Conservation (phyloP, 139 green algal species). For the Penium margaritaceum region DNA sequence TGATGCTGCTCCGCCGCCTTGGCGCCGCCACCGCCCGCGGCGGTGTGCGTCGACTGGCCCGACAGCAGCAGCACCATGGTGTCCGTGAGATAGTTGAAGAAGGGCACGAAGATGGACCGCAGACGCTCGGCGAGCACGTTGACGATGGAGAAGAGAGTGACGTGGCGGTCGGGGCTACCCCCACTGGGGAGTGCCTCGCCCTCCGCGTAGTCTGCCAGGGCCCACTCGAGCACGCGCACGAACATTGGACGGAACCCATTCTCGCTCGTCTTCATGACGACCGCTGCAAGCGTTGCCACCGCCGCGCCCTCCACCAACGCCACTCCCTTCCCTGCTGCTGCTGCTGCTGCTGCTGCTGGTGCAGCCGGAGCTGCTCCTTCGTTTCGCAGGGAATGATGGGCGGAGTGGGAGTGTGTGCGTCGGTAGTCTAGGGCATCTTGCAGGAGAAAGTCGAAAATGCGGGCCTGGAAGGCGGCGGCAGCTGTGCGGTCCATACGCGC, state of each 20-base stretch:
- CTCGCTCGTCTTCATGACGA: conserved; percentile 85
- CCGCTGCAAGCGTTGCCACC: conserved; percentile 54
- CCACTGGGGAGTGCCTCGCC: conserved; percentile 1
- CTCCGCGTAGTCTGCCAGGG: conserved; percentile 13
- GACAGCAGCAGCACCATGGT: conserved; percentile 11
- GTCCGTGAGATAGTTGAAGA: conserved; percentile 48
- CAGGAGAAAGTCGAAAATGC: conserved; percentile 68
- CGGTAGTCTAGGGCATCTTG: conserved; percentile 69
- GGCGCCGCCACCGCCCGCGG: neutral
- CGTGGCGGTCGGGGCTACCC: conserved; percentile 16
- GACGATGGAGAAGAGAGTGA: conserved; percentile 34
- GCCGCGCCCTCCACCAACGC: conserved; percentile 48
- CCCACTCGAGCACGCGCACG: conserved; percentile 77
- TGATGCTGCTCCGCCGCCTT: too few species aligned
- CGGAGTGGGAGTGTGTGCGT: conserved; percentile 41
- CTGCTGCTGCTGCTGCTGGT: neutral
- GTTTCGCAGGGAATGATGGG: neutral
- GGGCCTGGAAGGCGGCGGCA: conserved; percentile 53
- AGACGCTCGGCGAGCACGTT: conserved; percentile 52
- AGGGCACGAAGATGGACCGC: conserved; percentile 72
- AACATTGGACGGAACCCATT: conserved; percentile 84
- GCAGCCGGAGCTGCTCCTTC: neutral
- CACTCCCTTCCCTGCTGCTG: neutral
- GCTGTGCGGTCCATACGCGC: conserved; percentile 53
- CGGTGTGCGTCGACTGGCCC: neutral